Conservation (phyloP, 2,329 filamentous ascomycete species). For the Fusarium phyllophilum region DNA sequence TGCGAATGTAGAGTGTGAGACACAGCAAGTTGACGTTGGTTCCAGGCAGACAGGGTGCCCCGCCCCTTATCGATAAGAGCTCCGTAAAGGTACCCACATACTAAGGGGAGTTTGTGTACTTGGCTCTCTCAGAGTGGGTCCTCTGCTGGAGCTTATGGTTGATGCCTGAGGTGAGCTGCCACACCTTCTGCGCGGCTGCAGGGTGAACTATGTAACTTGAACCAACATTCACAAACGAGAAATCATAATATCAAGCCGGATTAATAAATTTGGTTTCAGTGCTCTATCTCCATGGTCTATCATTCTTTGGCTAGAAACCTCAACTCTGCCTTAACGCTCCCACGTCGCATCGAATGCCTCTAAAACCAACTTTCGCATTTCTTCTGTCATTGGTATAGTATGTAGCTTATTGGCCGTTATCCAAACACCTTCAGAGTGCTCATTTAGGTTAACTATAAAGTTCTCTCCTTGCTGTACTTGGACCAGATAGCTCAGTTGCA, state of each 20-base stretch:
- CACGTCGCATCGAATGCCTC: not conserved
- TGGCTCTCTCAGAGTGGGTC: too few species aligned
- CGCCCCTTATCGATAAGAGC: conserved; percentile 46
- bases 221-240: too few species aligned
- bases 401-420: not conserved
- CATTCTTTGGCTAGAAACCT: not conserved
- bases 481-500: not conserved
- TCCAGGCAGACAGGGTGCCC: conserved; percentile 38
- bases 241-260: not conserved
- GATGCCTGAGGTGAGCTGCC: too few species aligned
- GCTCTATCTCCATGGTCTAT: too few species aligned
- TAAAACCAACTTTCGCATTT: not conserved
- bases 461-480: not conserved
- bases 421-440: not conserved
- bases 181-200: too few species aligned
- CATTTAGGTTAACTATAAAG: not conserved
- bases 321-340: not conserved
- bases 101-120: not conserved
- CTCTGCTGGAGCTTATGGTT: too few species aligned
- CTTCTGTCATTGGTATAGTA: not conserved
- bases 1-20: conserved; percentile 15
- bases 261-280: too few species aligned
- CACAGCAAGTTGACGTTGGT: conserved; percentile 30
- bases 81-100: not conserved
- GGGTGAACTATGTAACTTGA: too few species aligned